Evolutionary conservation across 345 rosid species (phyloP).

Genomic region (Arabidopsis arenosa): DNA sequence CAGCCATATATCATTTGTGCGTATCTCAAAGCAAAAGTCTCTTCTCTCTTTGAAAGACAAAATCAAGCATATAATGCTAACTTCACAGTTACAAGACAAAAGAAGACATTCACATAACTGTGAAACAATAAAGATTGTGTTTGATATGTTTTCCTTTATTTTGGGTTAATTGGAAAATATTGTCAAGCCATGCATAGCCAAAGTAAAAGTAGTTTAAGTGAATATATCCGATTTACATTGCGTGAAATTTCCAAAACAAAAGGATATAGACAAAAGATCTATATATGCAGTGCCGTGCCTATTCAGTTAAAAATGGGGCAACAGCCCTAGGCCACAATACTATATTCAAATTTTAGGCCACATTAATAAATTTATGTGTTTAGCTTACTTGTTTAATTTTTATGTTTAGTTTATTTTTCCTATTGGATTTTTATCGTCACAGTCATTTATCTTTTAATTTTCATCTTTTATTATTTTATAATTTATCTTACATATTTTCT

Average conservation of each 20-base stretch:
- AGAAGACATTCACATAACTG: conserved; percentile 32
- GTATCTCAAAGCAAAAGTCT: conserved; percentile 30
- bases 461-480: too few species aligned
- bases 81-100: conserved; percentile 35
- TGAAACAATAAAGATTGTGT: conserved; percentile 31
- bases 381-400: too few species aligned
- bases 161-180: background rate
- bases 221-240: conserved; percentile 1
- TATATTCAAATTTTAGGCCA: too few species aligned
- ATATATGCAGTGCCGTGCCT: background rate
- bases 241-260: conserved; percentile 1
- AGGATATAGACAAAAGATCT: conserved; percentile 9
- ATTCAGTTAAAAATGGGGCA: too few species aligned
- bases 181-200: conserved; percentile 1
- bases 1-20: conserved; percentile 23
- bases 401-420: too few species aligned
- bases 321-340: too few species aligned
- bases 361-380: too few species aligned
- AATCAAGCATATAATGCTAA: conserved; percentile 14
- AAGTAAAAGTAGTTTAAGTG: background rate
- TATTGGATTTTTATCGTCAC: too few species aligned
- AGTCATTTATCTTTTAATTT: too few species aligned
- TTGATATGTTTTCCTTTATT: conserved; percentile 20
- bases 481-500: too few species aligned
- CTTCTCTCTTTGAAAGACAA: conserved; percentile 14